A percentile compares a stretch with the other conserved stretches of the same genome.
phyloP scores from a whole-genome alignment of 371 early-diverging fungal genomes.

The Mycotypha africana region DNA sequence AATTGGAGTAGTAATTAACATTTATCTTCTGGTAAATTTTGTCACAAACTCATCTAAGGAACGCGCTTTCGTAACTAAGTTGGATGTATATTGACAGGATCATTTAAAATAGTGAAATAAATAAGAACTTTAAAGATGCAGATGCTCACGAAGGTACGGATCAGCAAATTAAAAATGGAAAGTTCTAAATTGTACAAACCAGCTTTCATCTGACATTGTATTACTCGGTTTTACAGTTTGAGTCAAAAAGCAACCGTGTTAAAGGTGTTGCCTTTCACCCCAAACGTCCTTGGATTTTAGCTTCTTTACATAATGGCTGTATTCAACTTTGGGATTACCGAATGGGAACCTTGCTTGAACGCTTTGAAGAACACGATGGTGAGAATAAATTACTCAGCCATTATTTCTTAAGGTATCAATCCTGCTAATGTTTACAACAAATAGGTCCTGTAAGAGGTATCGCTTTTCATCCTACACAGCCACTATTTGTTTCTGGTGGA shows the following conservation, averaged over 20 bases:
- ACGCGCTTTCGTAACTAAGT: no score
- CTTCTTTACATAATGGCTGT: constrained; percentile 97
- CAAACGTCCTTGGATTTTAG: constrained; percentile 96
- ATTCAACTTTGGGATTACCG: constrained; percentile 99
- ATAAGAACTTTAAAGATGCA: constrained; percentile 72
- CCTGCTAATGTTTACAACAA: no score
- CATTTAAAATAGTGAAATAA: no score
- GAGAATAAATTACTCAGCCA: constrained; percentile 5
- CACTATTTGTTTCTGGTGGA: constrained; percentile 98
- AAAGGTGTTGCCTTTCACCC: constrained; percentile 98
- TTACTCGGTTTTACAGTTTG: constrained; percentile 72
- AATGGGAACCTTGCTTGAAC: constrained; percentile 95
- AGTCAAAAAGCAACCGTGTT: constrained; percentile 97
- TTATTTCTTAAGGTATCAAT: no score
- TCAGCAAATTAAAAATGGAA: neutral
- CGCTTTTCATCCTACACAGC: constrained; percentile 96
- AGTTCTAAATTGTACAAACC: neutral
- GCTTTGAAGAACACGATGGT: constrained; percentile 99
- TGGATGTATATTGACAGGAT: no score
- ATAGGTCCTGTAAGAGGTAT: constrained; percentile 97
- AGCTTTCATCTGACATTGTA: neutral
- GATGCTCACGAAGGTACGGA: constrained; percentile 77
- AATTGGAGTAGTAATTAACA: no score
- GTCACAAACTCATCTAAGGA: no score
- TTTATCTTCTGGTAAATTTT: no score